Evolutionary conservation across 2,329 filamentous ascomycete species (phyloP).

Genomic region (Claviceps sp.): DNA sequence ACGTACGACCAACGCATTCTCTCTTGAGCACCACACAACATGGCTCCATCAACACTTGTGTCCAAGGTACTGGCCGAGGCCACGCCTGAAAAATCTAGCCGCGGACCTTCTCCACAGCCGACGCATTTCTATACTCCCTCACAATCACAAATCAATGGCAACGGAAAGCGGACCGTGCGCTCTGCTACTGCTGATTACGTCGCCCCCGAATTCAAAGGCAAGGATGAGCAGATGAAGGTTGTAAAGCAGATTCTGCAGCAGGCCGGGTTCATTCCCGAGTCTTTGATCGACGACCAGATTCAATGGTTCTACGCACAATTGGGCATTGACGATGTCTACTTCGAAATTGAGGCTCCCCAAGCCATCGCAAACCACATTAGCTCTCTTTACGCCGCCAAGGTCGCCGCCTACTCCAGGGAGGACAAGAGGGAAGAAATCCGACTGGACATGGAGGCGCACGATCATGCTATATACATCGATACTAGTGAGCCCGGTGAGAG

Average conservation of each 20-base stretch:
- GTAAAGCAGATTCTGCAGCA: constrained; percentile 70
- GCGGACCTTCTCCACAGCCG: constrained; percentile 74
- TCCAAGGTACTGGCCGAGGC: constrained; percentile 29
- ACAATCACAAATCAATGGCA: constrained; percentile 34
- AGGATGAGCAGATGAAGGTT: constrained; percentile 76
- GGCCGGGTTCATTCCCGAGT: constrained; percentile 73
- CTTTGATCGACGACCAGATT: constrained; percentile 74
- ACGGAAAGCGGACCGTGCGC: constrained; percentile 62
- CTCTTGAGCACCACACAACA: constrained; percentile 11
- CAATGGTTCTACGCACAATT: constrained; percentile 97
- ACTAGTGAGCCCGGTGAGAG: constrained; percentile 82
- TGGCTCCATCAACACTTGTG: constrained; percentile 17
- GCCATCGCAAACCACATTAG: constrained; percentile 91
- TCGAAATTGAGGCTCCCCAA: constrained; percentile 74
- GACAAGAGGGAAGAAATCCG: constrained; percentile 92
- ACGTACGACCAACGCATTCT: not conserved
- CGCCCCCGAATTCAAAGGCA: constrained; percentile 86
- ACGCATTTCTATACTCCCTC: constrained; percentile 68
- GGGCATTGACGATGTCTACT: constrained; percentile 97
- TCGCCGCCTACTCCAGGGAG: constrained; percentile 82
- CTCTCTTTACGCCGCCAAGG: constrained; percentile 91
- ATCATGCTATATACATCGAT: constrained; percentile 97
- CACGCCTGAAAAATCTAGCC: constrained; percentile 29
- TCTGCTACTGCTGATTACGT: constrained; percentile 90
- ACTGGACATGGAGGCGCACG: constrained; percentile 83